Base-by-base conservation (phyloP, 441 rosid species). In the Adansonia grandidieri region DNA sequence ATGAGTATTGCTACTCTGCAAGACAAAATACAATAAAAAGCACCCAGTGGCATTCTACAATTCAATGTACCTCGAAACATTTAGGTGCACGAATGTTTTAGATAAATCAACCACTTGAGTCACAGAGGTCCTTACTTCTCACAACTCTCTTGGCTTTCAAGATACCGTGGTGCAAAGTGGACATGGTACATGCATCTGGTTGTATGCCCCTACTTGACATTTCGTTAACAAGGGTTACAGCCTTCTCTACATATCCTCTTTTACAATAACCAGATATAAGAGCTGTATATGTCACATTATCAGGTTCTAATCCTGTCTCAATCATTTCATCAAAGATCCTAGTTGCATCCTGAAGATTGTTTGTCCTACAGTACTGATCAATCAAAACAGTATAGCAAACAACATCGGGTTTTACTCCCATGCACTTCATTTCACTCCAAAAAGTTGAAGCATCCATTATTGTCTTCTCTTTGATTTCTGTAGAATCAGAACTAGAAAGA, bases 241-340 rank as follows among this genome's bases (percentile, higher is more conserved):
- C 90, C 80, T 79, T 82, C 65, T 80, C 76, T 20, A 86, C 42
- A 75, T 81, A 82, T 79, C 95, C 91, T 67, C 71, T 53, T 56
- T 82, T 77, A 56, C 77, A 76, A 80, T 68, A 86, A 50, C 88
- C 88, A 74, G 79, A 82, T 65, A 95, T 74, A 63, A 93, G 93
- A 82, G 89, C 85, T 9, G 87, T 82, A 80, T 87, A 92, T 5
- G 94, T 80, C 56, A 82, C 87, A 15, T 24, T 82, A 87, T 95
- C 95, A 58, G 96, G 97, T 81, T 86, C 71, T 62, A 90, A 58
- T 50, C 93, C 97, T 77, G 68, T 80, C 9, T 82, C 86, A 75
- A 85, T 83, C 89, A 93, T 88, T 81, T 80, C 82, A 78, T 78
- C 50, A 65, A 89, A 87, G 44, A 89, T 74, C 14, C 63, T 58